Evolutionary conservation across 345 rosid genomes (phyloP), one percentile per base, ranked within the genome.

Genomic region (Cochlearia excelsa): DNA sequence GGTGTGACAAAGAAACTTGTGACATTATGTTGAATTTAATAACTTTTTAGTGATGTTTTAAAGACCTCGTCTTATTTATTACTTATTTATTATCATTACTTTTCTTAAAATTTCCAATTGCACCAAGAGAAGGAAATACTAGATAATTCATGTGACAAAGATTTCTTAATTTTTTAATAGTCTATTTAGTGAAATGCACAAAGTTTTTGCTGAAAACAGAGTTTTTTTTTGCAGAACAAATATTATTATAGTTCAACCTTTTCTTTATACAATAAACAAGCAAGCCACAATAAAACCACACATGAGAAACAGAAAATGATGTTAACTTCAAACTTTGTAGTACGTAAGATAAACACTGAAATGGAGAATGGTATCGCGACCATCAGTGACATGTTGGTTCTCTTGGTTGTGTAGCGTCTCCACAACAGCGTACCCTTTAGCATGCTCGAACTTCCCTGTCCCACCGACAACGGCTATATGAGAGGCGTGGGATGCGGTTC

Each of bases 401-500:
- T 69, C 80, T 57, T 77, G 77, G 54, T 69, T 62, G 35, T 75
- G 86, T 11, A 92, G 57, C 1, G 84, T 82, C 78, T 79, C 88
- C 23, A 92, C 83, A 1, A 70, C 65, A 0, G 89, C 94, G 41
- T 84, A 84, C 75, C 90, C 96, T 69, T 74, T 77, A 6, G 84
- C 90, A 33, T 79, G 65, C 79, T 84, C 87, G 10, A 82, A 86
- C 73, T 79, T 81, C 16, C 93, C 96, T 0, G 91, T 89, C 10
- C 98, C 98, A 34, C 90, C 96, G 3, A 88, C 72, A 41, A 91
- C 77, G 0, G 90, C 95, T 8, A 91, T 57, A 68, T 77, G 81
- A 1, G 96, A 88, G 2, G 69, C 83, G 0, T 55, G 74, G 26
- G 94, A 76, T 6, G 86, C 91, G 0, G 89, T 80, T 42, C 95